Evolutionary conservation across 208 protist species (phyloP).

Genomic region (Wallacemonas rigidus): DNA sequence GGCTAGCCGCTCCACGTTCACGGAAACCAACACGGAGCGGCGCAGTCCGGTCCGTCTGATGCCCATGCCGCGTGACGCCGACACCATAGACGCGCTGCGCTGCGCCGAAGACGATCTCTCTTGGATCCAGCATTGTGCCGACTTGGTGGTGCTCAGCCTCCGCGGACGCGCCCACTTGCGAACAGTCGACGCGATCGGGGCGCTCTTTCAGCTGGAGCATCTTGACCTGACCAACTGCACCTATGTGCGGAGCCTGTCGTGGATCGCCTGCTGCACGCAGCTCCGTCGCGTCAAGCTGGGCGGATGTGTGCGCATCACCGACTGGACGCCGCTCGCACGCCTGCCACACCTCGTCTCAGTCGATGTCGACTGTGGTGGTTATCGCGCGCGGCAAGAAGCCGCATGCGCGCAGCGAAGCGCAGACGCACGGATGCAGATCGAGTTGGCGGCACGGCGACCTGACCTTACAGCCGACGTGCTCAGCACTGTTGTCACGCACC

Average conservation of each 20-base stretch:
- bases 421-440: too few species aligned
- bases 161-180: slow-evolving; percentile 9
- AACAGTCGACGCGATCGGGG: neutral
- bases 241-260: slow-evolving; percentile 7
- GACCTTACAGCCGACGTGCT: too few species aligned
- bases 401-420: slow-evolving; percentile 7
- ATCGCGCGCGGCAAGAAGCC: neutral
- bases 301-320: slow-evolving; percentile 13
- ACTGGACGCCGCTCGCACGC: neutral
- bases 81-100: neutral
- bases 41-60: too few species aligned
- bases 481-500: too few species aligned
- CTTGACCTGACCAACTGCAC: slow-evolving; percentile 2
- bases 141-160: neutral
- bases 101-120: slow-evolving; percentile 5
- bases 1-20: too few species aligned
- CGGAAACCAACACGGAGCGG: too few species aligned
- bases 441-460: too few species aligned
- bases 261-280: neutral
- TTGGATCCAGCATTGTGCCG: slow-evolving; percentile 5
- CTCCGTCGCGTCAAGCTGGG: neutral
- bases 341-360: neutral
- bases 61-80: too few species aligned
- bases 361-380: neutral
- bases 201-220: neutral